Evolutionary conservation across 2,329 filamentous ascomycete genomes (phyloP), one percentile per base, ranked within the genome.

Genomic region (Ophiosphaerella herpotricha): DNA sequence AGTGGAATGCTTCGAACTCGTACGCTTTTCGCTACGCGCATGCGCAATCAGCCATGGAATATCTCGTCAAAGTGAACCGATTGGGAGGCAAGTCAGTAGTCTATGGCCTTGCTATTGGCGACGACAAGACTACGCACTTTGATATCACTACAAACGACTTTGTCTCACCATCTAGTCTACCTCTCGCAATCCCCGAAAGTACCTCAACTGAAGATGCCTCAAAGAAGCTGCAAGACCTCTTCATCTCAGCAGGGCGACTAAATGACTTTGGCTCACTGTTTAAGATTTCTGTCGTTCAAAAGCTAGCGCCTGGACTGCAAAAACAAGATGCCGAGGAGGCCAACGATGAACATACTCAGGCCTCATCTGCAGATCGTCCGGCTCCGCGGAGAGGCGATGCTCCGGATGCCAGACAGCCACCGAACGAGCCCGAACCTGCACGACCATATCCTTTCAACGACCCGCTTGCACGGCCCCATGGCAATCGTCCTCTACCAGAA

Each of bases 21-120:
- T 88, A 90, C 69, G 84, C 87, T 48, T 97, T 97, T 74, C 85
- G 91, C 56, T 97, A 97, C 76, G 85, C 85, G 3, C 92, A 97
- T 73, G 80, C 84, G 21, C 90, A 96, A 70, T 96, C 91, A 0
- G 86, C 91, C 13, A 90, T 92, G 83, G 84, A 87, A 51, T 96
- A 89, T 68, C 80, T 96, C 24, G 72, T 97, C 60, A 93, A 91
- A 69, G 76, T 96, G 55, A 91, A 88, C 71, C 84, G 91, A 45
- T 82, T 97, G 63, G 91, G 92, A 37, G 82, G 82, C 62, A 96
- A 93, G 68, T 87, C 89, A n/a, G 86, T 96, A 54, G 80, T 97
- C 34, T 85, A 91, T 63, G 92, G 87, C 3, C 79, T 96, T 35
- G 91, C 85, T 1, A 73, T 92, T 13, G 89, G 88, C 23, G 88